Evolutionary conservation across 441 rosid genomes (phyloP).

Genomic region (Aleurites moluccanus): DNA sequence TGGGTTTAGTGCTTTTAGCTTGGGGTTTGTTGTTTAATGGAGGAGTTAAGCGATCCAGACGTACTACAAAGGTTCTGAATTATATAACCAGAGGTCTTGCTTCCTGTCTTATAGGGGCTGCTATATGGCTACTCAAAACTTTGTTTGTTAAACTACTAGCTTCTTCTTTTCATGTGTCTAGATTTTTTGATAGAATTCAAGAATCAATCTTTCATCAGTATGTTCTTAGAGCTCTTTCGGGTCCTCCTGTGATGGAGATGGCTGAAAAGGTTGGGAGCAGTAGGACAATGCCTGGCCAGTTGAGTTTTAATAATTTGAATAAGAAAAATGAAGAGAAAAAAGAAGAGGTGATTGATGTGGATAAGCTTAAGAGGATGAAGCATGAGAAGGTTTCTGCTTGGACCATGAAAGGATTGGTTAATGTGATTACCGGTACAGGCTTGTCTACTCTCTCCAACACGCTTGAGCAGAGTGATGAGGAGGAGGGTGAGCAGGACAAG

Average conservation of each 20-base stretch:
- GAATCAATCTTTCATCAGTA: conserved; percentile 55
- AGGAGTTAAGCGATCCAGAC: conserved; percentile 41
- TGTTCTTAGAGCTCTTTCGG: conserved; percentile 42
- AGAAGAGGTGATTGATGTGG: conserved; percentile 57
- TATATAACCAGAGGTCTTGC: conserved; percentile 47
- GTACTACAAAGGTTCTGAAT: conserved; percentile 37
- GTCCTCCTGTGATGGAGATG: conserved; percentile 47
- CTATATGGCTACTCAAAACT: conserved; percentile 43
- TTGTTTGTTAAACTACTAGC: conserved; percentile 42
- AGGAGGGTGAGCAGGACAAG: conserved; percentile 38
- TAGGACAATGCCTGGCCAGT: conserved; percentile 31
- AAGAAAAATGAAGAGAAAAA: conserved; percentile 28
- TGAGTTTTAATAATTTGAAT: conserved; percentile 40
- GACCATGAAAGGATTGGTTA: conserved; percentile 59
- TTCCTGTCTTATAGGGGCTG: conserved; percentile 42
- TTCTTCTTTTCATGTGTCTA: conserved; percentile 42
- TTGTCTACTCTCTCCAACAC: conserved; percentile 42
- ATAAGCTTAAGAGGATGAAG: conserved; percentile 50
- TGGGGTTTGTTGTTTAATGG: conserved; percentile 52
- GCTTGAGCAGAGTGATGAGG: conserved; percentile 42
- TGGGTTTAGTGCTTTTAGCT: conserved; percentile 48
- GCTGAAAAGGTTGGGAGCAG: conserved; percentile 35
- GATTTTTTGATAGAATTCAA: conserved; percentile 56
- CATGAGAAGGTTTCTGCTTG: conserved; percentile 61
- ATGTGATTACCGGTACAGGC: conserved; percentile 47